These are phyloP conservation scores for Pulicaria dysenterica DNA, from an alignment of 129 eudicot species.

Conservation along the genomic window DNA sequence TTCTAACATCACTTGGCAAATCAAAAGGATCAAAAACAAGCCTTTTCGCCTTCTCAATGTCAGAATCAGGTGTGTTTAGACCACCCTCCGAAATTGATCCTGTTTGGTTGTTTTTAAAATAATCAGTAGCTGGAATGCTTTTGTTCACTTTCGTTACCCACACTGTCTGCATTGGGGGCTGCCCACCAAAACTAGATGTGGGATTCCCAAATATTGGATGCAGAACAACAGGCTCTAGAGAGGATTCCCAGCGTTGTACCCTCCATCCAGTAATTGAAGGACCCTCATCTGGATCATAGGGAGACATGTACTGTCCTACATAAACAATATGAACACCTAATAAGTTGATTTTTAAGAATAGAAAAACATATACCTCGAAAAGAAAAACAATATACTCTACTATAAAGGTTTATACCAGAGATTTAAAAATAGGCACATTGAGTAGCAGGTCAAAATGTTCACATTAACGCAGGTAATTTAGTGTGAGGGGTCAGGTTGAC, in stretches of 20 bases:
- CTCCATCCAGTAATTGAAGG: conserved; percentile 99
- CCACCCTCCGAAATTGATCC: conserved; percentile 51
- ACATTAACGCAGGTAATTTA: too few species aligned
- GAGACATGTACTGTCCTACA: conserved; percentile 99
- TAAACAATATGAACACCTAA: conserved; percentile 13
- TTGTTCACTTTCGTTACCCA: conserved; percentile 93
- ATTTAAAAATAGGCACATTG: too few species aligned
- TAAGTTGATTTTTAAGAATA: conserved; percentile 8
- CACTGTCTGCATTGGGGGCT: conserved; percentile 95
- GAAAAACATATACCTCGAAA: conserved; percentile 3
- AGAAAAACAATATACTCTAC: conserved; percentile 2
- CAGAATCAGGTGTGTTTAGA: conserved; percentile 50
- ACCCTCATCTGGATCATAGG: conserved; percentile 98
- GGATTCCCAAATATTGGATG: conserved; percentile 97
- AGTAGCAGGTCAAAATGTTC: too few species aligned
- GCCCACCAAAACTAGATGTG: conserved; percentile 78
- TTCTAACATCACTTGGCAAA: conserved; percentile 95
- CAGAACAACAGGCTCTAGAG: conserved; percentile 89
- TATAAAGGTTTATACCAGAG: background rate
- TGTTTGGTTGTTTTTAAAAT: conserved; percentile 52
- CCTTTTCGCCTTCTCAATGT: conserved; percentile 57
- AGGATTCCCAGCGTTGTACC: conserved; percentile 99
- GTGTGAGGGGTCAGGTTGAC: too few species aligned
- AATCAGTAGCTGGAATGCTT: conserved; percentile 79
- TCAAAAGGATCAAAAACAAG: conserved; percentile 92